A percentile compares a stretch with the other conserved stretches of the same genome.
These are phyloP conservation scores for Russula vinacea DNA, from an alignment of 768 basidiomycete species.

Conservation along the genomic window DNA sequence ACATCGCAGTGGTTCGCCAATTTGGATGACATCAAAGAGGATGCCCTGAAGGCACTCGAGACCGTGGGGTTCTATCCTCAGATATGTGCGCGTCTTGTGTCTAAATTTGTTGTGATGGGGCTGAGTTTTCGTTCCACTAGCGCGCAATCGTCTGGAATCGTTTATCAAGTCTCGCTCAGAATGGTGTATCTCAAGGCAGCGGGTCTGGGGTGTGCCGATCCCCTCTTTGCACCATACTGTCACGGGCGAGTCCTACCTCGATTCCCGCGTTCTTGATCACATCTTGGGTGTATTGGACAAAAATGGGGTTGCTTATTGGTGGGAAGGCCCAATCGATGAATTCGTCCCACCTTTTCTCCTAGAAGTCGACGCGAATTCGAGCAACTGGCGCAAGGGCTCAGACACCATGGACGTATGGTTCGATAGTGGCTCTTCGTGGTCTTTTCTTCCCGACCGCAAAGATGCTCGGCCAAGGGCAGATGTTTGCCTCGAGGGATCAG, in stretches of 20 bases:
- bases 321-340: conserved; percentile 78
- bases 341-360: conserved; percentile 69
- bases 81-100: conserved; percentile 49
- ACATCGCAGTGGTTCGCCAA: conserved; percentile 99
- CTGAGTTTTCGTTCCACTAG: conserved; percentile 41
- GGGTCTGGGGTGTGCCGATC: conserved; percentile 97
- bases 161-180: conserved; percentile 87
- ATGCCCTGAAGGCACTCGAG: conserved; percentile 65
- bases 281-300: conserved; percentile 71
- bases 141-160: conserved; percentile 81
- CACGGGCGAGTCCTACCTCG: conserved; percentile 63
- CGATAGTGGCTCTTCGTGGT: conserved; percentile 95
- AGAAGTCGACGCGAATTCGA: conserved; percentile 32
- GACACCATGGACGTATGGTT: conserved; percentile 99
- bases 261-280: conserved; percentile 60
- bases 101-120: background rate
- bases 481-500: conserved; percentile 90
- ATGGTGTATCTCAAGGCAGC: conserved; percentile 98
- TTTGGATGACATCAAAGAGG: conserved; percentile 75
- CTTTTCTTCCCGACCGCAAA: conserved; percentile 54
- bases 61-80: conserved; percentile 74
- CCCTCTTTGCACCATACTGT: conserved; percentile 73
- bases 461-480: conserved; percentile 54
- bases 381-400: conserved; percentile 67
- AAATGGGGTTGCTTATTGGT: conserved; percentile 85